Percentiles rank a stretch among this genome's conserved stretches.
These are phyloP conservation scores for Rhipidocladum racemiflorum DNA, from an alignment of 176 grass and related monocot genomes.

Conservation along the genomic window DNA sequence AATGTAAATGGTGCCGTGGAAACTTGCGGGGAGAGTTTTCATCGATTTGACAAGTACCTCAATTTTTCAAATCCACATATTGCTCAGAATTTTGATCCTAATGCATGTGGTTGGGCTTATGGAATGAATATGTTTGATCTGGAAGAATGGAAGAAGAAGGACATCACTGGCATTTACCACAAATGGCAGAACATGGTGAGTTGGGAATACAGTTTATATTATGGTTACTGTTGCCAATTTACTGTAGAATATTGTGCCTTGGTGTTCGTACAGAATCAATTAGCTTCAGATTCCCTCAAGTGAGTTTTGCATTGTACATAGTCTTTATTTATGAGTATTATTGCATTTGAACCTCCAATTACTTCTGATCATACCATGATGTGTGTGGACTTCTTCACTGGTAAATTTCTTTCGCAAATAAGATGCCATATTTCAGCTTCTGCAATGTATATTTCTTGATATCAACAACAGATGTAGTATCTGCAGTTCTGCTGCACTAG, in stretches of 20 bases:
- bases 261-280: background rate
- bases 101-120: slow-evolving; percentile 46
- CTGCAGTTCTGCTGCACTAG: background rate
- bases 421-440: background rate
- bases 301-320: background rate
- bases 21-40: slow-evolving; percentile 41
- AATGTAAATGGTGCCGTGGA: slow-evolving; percentile 50
- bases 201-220: background rate
- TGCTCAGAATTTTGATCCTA: slow-evolving; percentile 37
- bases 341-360: background rate
- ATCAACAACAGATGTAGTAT: background rate
- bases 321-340: background rate
- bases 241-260: background rate
- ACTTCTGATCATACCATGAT: background rate
- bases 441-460: background rate
- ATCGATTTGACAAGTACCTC: slow-evolving; percentile 48
- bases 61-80: slow-evolving; percentile 47
- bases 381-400: background rate
- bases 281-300: background rate
- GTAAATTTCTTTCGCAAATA: background rate
- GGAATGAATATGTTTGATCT: slow-evolving; percentile 50
- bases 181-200: slow-evolving; percentile 44
- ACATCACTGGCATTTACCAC: slow-evolving; percentile 50
- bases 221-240: background rate
- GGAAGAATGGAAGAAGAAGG: slow-evolving; percentile 48